Base-by-base conservation (phyloP, 73 alveolate species). In the Halteria grandinella region DNA sequence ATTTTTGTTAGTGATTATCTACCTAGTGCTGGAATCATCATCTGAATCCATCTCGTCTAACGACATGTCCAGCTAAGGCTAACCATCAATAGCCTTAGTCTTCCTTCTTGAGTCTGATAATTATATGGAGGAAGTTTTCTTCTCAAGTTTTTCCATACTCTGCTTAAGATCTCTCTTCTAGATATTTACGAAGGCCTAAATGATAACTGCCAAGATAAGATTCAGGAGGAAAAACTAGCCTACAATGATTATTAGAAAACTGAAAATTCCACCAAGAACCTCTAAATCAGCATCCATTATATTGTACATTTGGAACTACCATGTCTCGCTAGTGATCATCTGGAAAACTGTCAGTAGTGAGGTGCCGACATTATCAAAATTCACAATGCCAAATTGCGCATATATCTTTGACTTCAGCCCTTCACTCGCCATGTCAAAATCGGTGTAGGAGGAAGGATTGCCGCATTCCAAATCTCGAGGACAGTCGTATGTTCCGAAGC, bases 171-270 rank as follows among this genome's bases (percentile, higher is more conserved):
- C 63, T 17, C 32, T 36, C 20, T 15, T 52, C 34, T 39, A 10
- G 2, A 54, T 73, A 49, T 20, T 73, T 1, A 32, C 57, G 27
- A 54, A 73, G 17, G 85, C 74, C 17, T 71, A 51, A 36, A 70
- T 59, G 44, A 86, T 86, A 40, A 86, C 94, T 14, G 94, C 94
- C 39, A 86, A 58, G 8, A 86, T 81, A 72, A 86, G 40, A 29
- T 86, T 86, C 37, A 86, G 62, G 15, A 86, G 71, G 60, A 86
- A 81, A 53, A 86, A 86, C 18, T 85, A 58, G 5, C 88, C 94
- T 24, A 73, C 18, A 7, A 86, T 43, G 2, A 86, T 69, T 1
- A 86, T 57, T 18, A 81, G 17, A 18, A 55, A 36, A 32, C 69
- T 81, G 41, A 63, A 86, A 32, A 72, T 33, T n/a, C 71, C 81